A percentile compares a stretch with the other conserved stretches of the same genome.
phyloP scores from a whole-genome alignment of 2,329 filamentous ascomycete genomes.

The Trichoderma koningiopsis region DNA sequence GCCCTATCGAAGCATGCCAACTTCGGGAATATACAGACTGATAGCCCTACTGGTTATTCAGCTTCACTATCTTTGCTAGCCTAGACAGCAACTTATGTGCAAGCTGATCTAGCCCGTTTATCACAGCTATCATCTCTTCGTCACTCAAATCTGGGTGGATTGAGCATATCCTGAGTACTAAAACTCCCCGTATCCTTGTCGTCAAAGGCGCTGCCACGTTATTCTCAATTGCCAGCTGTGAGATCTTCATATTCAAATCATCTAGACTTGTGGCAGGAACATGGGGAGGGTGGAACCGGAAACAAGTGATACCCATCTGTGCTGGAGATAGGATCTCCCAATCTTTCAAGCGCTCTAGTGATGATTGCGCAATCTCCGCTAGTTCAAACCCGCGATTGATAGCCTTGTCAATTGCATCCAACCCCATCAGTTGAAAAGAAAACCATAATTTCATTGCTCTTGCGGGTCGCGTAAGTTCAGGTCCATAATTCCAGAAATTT shows the following conservation, averaged over 20 bases:
- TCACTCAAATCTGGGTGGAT: not conserved
- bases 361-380: conserved; percentile 30
- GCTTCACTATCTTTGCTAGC: not conserved
- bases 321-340: conserved; percentile 35
- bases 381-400: conserved; percentile 32
- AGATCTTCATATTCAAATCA: conserved; percentile 25
- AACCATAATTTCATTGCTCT: conserved; percentile 36
- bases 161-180: conserved; percentile 27
- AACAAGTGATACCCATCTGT: conserved; percentile 30
- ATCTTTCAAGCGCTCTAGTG: conserved; percentile 26
- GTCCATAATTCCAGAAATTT: conserved; percentile 35
- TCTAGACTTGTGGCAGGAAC: conserved; percentile 12
- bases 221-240: conserved; percentile 7
- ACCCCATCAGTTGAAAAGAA: conserved; percentile 30
- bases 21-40: not conserved
- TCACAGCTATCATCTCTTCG: not conserved
- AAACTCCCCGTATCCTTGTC: conserved; percentile 24
- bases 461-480: conserved; percentile 32
- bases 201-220: conserved; percentile 27
- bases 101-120: not conserved
- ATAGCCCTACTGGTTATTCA: not conserved
- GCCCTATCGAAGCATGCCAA: not conserved
- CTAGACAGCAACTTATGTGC: not conserved
- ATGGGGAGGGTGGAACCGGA: conserved; percentile 26
- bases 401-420: conserved; percentile 29